Percentiles rank a stretch among this genome's conserved stretches.
Evolutionary conservation across 768 basidiomycete species (phyloP).

Genomic region (Mycena indigotica): DNA sequence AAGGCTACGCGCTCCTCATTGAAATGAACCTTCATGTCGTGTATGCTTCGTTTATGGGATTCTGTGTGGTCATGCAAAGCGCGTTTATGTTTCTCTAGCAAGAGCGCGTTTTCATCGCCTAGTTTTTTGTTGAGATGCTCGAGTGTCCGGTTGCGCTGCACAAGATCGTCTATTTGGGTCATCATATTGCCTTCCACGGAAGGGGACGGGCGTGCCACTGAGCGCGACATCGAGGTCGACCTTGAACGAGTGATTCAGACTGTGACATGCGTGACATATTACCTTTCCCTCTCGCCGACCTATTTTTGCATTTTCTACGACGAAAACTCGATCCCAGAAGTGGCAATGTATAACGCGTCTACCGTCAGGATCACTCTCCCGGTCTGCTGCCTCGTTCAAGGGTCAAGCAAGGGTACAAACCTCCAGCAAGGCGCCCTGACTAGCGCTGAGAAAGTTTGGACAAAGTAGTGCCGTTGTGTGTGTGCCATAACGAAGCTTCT

Average conservation of each 20-base stretch:
- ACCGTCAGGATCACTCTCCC: no score
- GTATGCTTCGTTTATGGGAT: constrained; percentile 55
- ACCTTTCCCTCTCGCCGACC: no score
- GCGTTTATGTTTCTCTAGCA: constrained; percentile 45
- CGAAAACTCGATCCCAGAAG: no score
- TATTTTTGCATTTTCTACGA: no score
- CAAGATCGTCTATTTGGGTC: constrained; percentile 72
- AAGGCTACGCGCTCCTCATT: constrained; percentile 57
- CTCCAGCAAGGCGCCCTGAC: no score
- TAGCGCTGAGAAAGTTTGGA: no score
- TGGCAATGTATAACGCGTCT: no score
- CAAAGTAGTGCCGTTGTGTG: no score
- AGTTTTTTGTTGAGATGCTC: constrained; percentile 64
- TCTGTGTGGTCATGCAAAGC: constrained; percentile 45
- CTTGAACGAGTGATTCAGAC: no score
- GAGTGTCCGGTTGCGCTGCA: constrained; percentile 65
- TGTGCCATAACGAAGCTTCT: constrained; percentile 12
- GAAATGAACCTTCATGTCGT: constrained; percentile 50
- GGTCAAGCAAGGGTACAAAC: no score
- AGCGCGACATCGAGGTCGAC: neutral
- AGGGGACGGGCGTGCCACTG: constrained; percentile 23
- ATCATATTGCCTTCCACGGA: constrained; percentile 64
- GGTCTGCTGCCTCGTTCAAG: no score
- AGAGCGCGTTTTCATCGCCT: constrained; percentile 46
- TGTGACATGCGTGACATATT: no score